These are phyloP conservation scores for Kwoniella botswanensis DNA, from an alignment of 768 basidiomycete genomes.

Conservation along the genomic window DNA sequence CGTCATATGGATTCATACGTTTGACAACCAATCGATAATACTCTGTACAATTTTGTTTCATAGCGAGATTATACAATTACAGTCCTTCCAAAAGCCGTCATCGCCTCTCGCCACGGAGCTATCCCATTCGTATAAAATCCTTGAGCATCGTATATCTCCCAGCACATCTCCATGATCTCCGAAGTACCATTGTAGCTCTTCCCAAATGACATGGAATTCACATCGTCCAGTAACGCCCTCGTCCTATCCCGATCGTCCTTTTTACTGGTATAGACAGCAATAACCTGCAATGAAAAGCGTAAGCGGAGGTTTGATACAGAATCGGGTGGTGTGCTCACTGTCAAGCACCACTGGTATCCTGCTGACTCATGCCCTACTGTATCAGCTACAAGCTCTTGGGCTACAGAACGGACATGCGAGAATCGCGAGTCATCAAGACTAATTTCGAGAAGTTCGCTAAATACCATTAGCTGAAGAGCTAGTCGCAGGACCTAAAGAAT, in stretches of 20 bases:
- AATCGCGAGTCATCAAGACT: conserved; percentile 18
- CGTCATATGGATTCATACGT: too few species aligned
- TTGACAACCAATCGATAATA: neutral
- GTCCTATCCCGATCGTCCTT: neutral
- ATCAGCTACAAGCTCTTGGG: conserved; percentile 29
- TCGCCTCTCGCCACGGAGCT: conserved; percentile 29
- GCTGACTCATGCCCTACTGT: conserved; percentile 17
- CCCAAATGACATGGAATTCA: conserved; percentile 15
- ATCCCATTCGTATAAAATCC: conserved; percentile 25
- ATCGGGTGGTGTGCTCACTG: conserved; percentile 1
- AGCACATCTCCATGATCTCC: conserved; percentile 23
- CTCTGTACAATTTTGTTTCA: neutral
- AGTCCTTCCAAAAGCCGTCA: conserved; percentile 17
- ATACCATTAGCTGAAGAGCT: conserved; percentile 16
- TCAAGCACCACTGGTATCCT: conserved; percentile 21
- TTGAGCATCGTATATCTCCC: conserved; percentile 15
- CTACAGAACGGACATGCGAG: neutral
- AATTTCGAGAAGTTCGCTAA: conserved; percentile 25
- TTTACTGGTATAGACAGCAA: conserved; percentile 15
- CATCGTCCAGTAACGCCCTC: conserved; percentile 1
- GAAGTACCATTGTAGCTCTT: conserved; percentile 10
- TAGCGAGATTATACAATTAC: conserved; percentile 6
- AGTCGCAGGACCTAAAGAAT: conserved; percentile 14
- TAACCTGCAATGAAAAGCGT: conserved; percentile 4
- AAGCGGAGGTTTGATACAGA: neutral